A percentile compares a stretch with the other conserved stretches of the same genome.
phyloP scores from a whole-genome alignment of 108 stramenopile genomes.

The Discostella pseudostelligera region DNA sequence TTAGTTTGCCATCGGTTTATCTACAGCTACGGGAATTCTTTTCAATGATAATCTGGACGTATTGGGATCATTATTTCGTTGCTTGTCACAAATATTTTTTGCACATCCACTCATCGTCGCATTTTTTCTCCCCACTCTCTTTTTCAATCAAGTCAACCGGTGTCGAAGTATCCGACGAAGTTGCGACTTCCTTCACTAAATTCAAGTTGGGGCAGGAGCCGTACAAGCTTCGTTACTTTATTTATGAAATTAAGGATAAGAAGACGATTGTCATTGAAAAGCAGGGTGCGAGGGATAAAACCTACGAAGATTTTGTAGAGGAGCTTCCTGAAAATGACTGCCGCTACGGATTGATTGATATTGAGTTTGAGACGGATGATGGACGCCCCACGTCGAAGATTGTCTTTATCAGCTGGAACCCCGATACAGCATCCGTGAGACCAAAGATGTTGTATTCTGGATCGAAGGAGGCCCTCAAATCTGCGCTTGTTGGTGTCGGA shows the following conservation, averaged over 20 bases:
- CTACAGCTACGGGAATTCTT: too few species aligned
- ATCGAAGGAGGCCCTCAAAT: slow-evolving; percentile 90
- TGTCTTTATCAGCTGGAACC: slow-evolving; percentile 93
- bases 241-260: slow-evolving; percentile 82
- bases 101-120: not conserved
- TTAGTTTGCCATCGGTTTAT: too few species aligned
- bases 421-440: slow-evolving; percentile 84
- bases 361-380: slow-evolving; percentile 85
- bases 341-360: slow-evolving; percentile 91
- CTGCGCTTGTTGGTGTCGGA: slow-evolving; percentile 80
- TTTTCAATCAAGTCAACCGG: slow-evolving; percentile 82
- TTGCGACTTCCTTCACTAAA: slow-evolving; percentile 61
- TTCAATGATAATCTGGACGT: too few species aligned
- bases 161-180: slow-evolving; percentile 74
- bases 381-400: slow-evolving; percentile 92
- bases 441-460: slow-evolving; percentile 95
- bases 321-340: slow-evolving; percentile 86
- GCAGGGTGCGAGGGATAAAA: slow-evolving; percentile 53
- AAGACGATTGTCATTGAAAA: slow-evolving; percentile 80
- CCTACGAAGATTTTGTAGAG: slow-evolving; percentile 81
- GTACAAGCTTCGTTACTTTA: slow-evolving; percentile 78
- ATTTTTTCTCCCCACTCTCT: slow-evolving; percentile 1
- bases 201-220: slow-evolving; percentile 83
- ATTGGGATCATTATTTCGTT: too few species aligned
- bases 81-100: too few species aligned